Evolutionary conservation across 2,329 filamentous ascomycete genomes (phyloP).

Genomic region (Arthroderma uncinatum): DNA sequence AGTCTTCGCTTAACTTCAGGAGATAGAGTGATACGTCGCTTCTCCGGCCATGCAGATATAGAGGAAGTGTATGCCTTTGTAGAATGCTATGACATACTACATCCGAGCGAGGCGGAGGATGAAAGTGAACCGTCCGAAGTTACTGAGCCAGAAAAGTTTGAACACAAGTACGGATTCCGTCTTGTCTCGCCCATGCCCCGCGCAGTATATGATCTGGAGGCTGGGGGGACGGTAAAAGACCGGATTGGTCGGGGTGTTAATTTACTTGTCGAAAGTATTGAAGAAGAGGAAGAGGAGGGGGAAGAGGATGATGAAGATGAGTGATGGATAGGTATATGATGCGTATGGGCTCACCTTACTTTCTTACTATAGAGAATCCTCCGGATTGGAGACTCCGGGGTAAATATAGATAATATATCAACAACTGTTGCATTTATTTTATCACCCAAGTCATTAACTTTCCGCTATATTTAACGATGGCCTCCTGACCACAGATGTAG

Average conservation of each 20-base stretch:
- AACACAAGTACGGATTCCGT: slow-evolving; percentile 73
- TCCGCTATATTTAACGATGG: not conserved
- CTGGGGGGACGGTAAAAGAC: slow-evolving; percentile 54
- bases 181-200: slow-evolving; percentile 79
- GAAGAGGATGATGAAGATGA: slow-evolving; percentile 9
- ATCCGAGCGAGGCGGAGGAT: slow-evolving; percentile 24
- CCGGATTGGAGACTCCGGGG: not conserved
- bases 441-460: not conserved
- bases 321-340: not conserved
- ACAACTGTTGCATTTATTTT: not conserved
- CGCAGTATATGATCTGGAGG: slow-evolving; percentile 61
- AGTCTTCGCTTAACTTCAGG: slow-evolving; percentile 52
- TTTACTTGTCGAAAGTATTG: slow-evolving; percentile 68
- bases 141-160: slow-evolving; percentile 51
- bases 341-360: not conserved
- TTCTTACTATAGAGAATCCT: not conserved
- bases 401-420: not conserved
- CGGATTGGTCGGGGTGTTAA: slow-evolving; percentile 75
- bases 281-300: slow-evolving; percentile 41
- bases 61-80: slow-evolving; percentile 95
- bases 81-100: slow-evolving; percentile 67
- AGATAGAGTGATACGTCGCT: slow-evolving; percentile 66
- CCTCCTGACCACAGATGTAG: not conserved
- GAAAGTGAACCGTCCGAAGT: slow-evolving; percentile 16
- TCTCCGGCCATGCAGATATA: slow-evolving; percentile 55